Base-by-base conservation (phyloP, 2,329 filamentous ascomycete species). In the Botrytis aclada region DNA sequence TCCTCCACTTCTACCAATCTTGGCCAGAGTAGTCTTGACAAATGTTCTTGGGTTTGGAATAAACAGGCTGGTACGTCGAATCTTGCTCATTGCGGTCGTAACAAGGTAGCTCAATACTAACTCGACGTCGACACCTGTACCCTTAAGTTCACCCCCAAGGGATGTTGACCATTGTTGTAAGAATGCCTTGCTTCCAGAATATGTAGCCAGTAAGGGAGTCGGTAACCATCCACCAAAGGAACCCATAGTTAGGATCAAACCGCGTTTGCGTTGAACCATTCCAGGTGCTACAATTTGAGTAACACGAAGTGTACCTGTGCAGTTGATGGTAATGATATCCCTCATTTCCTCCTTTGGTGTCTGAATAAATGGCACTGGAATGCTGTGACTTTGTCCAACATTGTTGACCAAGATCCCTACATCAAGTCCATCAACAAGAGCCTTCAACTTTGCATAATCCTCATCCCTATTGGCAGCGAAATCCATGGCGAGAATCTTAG, bases 141-240 rank as follows among this genome's bases (percentile, higher is more conserved):
- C 89, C 75, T 92, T 89, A 43, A 99, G 88, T 83, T 99, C 96
- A 22, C 91, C 88, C 1, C 92, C 93, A 22, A 99, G 88, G 18
- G 96, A 90, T 9, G 90, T 92, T 77, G 93, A 97, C 96, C 96
- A 99, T 81, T 97, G 92, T 84, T 98, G 95, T 66, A 99, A 87
- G 88, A 99, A 99, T 1, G 96, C 95, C 85, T 99, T 99, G 88
- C 92, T 96, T 77, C 96, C 96, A 62, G 93, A 97, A 87, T 99
- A 99, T 4, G 96, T 98, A 20, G 96, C 96, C 62, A 99, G 88
- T 71, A 96, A 90, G 9, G 97, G 95, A 0, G 94, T 97, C 12
- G 96, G 96, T 74, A 96, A 89, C 84, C 97, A 92, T 77, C 96
- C 97, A 75, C 92, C 96, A 81, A 98, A 97, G 18, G 95, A 98